Conservation (phyloP, 2,329 filamentous ascomycete species). For the Metarhizium sp. region DNA sequence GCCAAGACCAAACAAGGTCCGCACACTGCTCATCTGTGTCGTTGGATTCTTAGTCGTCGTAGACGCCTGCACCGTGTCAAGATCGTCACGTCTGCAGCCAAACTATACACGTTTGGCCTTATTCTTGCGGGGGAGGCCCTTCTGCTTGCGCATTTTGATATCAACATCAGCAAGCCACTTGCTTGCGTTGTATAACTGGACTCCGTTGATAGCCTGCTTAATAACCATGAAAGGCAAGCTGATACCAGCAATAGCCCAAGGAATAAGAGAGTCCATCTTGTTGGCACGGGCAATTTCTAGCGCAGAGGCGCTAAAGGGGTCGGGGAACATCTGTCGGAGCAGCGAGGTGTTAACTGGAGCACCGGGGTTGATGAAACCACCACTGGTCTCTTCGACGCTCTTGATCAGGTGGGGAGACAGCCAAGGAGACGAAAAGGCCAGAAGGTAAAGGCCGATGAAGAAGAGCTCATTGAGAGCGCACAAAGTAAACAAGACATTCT, state of each 20-base stretch:
- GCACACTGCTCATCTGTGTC: too few species aligned
- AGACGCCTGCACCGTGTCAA: neutral
- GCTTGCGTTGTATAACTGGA: slow-evolving; percentile 90
- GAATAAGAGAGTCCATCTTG: slow-evolving; percentile 68
- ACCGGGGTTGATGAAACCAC: slow-evolving; percentile 51
- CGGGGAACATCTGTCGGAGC: slow-evolving; percentile 69
- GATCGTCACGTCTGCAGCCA: neutral
- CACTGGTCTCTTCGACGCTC: slow-evolving; percentile 43
- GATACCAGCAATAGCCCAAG: slow-evolving; percentile 66
- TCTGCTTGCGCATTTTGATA: slow-evolving; percentile 46
- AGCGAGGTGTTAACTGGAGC: slow-evolving; percentile 61
- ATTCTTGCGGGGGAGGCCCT: slow-evolving; percentile 42
- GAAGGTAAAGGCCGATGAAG: slow-evolving; percentile 96
- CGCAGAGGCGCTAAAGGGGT: slow-evolving; percentile 84
- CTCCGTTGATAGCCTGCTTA: slow-evolving; percentile 90
- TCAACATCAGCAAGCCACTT: slow-evolving; percentile 93
- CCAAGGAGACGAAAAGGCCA: slow-evolving; percentile 88
- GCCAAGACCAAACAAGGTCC: neutral
- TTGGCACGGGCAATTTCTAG: slow-evolving; percentile 89
- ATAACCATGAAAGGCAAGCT: slow-evolving; percentile 79
- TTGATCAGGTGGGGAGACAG: slow-evolving; percentile 77
- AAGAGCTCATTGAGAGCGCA: slow-evolving; percentile 91
- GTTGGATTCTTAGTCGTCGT: neutral
- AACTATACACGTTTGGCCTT: slow-evolving; percentile 23
- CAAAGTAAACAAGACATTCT: slow-evolving; percentile 86